Percentiles rank a stretch among this genome's conserved stretches.
Conservation (phyloP, 2,329 filamentous ascomycete species). For the Colletotrichum euphorbiae region DNA sequence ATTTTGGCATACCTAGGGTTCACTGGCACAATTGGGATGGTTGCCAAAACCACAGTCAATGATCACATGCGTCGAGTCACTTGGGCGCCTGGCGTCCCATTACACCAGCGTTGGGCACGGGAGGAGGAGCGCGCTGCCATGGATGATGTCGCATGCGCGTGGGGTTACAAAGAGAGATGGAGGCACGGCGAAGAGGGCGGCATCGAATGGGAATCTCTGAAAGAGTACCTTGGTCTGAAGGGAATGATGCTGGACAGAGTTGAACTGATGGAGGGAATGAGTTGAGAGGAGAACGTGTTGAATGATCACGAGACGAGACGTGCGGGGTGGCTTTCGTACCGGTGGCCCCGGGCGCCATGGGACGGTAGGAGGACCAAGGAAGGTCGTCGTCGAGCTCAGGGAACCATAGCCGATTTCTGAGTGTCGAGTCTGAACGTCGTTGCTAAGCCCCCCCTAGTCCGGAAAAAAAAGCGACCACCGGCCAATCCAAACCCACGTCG, state of each 20-base stretch:
- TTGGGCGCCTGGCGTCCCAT: conserved; percentile 84
- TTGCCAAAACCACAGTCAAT: conserved; percentile 88
- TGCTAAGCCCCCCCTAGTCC: conserved; percentile 40
- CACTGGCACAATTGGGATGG: conserved; percentile 82
- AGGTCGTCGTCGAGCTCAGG: conserved; percentile 33
- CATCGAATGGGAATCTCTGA: conserved; percentile 86
- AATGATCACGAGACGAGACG: conserved; percentile 28
- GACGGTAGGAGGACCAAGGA: conserved; percentile 30
- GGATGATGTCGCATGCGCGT: conserved; percentile 86
- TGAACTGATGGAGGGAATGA: conserved; percentile 93
- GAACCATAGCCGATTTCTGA: conserved; percentile 29
- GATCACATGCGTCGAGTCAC: conserved; percentile 96
- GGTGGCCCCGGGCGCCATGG: conserved; percentile 22
- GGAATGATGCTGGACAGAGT: conserved; percentile 92
- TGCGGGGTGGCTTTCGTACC: conserved; percentile 24
- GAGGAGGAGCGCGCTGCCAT: conserved; percentile 91
- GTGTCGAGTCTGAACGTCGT: conserved; percentile 33
- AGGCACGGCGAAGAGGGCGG: conserved; percentile 91
- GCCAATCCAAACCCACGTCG: conserved; percentile 36
- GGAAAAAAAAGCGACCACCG: conserved; percentile 38
- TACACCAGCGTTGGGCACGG: conserved; percentile 85
- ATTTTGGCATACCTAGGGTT: conserved; percentile 86
- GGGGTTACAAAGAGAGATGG: conserved; percentile 88
- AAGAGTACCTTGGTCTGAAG: conserved; percentile 83
- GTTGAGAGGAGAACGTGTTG: conserved; percentile 39